These are phyloP conservation scores for Talaromyces liani DNA, from an alignment of 495 filamentous ascomycete species.

Conservation along the genomic window DNA sequence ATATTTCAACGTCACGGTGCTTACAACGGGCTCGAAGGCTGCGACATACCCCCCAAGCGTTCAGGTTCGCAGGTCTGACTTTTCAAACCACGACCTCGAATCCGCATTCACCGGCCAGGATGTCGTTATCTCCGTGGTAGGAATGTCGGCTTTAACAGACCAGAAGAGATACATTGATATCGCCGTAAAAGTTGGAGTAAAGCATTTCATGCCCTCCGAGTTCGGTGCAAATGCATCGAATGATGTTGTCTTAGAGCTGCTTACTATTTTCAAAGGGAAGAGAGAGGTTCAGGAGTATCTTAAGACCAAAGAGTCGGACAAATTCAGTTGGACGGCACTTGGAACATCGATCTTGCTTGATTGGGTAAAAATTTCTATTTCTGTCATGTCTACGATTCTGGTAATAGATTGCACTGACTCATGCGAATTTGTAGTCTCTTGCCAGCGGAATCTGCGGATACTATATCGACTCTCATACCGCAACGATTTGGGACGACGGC, in stretches of 20 bases:
- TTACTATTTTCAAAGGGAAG: constrained; percentile 39
- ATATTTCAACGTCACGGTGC: constrained; percentile 52
- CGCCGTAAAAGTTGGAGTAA: constrained; percentile 48
- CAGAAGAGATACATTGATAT: constrained; percentile 53
- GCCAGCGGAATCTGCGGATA: constrained; percentile 38
- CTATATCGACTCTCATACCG: constrained; percentile 29
- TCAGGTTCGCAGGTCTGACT: constrained; percentile 49
- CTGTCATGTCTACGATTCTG: neutral
- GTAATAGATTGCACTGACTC: too few relatives aligned
- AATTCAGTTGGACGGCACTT: constrained; percentile 42
- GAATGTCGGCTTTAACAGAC: constrained; percentile 22
- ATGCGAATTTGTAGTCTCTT: constrained; percentile 18
- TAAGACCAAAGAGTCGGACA: constrained; percentile 27
- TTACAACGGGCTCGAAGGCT: constrained; percentile 30
- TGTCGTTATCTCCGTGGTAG: constrained; percentile 34
- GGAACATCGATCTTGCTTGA: constrained; percentile 46
- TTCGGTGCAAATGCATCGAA: constrained; percentile 26
- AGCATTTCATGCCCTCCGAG: constrained; percentile 41
- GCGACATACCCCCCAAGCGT: constrained; percentile 29
- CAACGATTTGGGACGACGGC: constrained; percentile 40
- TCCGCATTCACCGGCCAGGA: constrained; percentile 39
- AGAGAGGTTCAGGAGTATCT: constrained; percentile 37
- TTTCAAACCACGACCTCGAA: constrained; percentile 47
- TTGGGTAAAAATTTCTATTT: constrained; percentile 23
- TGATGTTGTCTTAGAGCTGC: constrained; percentile 24